Percentiles rank a stretch among this genome's conserved stretches.
Conservation (phyloP, 2,329 filamentous ascomycete species). For the Didymella segeticola region DNA sequence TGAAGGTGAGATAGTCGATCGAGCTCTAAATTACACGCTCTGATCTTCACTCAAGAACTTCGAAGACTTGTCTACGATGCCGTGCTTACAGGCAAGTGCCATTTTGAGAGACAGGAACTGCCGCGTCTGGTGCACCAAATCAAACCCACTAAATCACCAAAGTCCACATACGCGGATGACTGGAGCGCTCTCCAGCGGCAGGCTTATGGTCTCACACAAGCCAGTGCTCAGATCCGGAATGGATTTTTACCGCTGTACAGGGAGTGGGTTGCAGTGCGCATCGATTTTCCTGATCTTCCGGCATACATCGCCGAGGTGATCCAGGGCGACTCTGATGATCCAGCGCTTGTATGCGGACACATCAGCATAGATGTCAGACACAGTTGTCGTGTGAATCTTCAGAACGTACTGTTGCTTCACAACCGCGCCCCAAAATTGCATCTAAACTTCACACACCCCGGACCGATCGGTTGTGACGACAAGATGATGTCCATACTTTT, state of each 20-base stretch:
- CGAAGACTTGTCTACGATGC: not conserved
- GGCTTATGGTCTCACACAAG: not conserved
- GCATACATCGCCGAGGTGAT: not conserved
- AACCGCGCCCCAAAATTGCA: not conserved
- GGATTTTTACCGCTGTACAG: not conserved
- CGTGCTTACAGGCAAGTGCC: not conserved
- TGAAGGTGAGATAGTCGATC: not conserved
- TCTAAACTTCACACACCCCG: not conserved
- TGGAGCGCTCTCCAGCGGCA: not conserved
- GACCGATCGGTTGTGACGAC: not conserved
- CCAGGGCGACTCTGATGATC: not conserved
- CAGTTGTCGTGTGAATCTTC: not conserved
- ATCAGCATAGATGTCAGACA: not conserved
- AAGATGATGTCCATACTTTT: conserved; percentile 3
- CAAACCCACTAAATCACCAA: not conserved
- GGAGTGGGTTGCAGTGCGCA: not conserved
- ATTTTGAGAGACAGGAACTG: not conserved
- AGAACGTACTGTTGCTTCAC: not conserved
- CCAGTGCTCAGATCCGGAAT: not conserved
- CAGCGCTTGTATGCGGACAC: not conserved
- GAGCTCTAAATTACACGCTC: not conserved
- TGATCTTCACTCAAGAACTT: not conserved
- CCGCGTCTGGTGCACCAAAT: not conserved
- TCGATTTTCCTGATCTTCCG: not conserved
- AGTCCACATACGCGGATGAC: not conserved